Percentiles rank a stretch among this genome's conserved stretches.
Evolutionary conservation across 441 rosid species (phyloP).

Genomic region (Hura crepitans): DNA sequence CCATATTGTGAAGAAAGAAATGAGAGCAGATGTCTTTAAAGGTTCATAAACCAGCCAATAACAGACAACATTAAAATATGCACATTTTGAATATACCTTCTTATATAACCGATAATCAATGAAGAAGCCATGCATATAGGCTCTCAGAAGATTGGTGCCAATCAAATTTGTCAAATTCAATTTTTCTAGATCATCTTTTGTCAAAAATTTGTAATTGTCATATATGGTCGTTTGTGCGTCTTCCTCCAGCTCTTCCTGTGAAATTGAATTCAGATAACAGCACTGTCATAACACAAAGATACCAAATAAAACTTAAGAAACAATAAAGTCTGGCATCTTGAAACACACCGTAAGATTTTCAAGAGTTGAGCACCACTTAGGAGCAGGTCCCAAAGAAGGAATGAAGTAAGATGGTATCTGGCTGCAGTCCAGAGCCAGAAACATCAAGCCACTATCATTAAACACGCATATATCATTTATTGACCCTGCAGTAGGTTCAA

Average conservation of each 20-base stretch:
- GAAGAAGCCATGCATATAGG: slow-evolving; percentile 89
- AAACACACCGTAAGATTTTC: slow-evolving; percentile 71
- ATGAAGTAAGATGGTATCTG: slow-evolving; percentile 81
- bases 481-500: slow-evolving; percentile 77
- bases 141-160: slow-evolving; percentile 83
- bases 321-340: slow-evolving; percentile 7
- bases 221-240: slow-evolving; percentile 70
- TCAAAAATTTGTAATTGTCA: slow-evolving; percentile 79
- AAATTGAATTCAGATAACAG: slow-evolving; percentile 15
- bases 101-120: slow-evolving; percentile 64
- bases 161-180: slow-evolving; percentile 71
- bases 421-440: slow-evolving; percentile 76
- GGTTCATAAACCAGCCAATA: background rate
- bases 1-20: background rate
- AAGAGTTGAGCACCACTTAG: slow-evolving; percentile 78
- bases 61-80: background rate
- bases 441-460: slow-evolving; percentile 72
- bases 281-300: slow-evolving; percentile 8
- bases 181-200: slow-evolving; percentile 76
- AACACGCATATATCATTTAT: slow-evolving; percentile 87
- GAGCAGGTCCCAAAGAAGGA: slow-evolving; percentile 92
- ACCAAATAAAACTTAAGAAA: slow-evolving; percentile 10
- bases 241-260: slow-evolving; percentile 94
- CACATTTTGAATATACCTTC: slow-evolving; percentile 42
- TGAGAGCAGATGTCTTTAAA: background rate